Base-by-base conservation (phyloP, 192 early-diverging fungal genomes). In the Spinellus fusiger region DNA sequence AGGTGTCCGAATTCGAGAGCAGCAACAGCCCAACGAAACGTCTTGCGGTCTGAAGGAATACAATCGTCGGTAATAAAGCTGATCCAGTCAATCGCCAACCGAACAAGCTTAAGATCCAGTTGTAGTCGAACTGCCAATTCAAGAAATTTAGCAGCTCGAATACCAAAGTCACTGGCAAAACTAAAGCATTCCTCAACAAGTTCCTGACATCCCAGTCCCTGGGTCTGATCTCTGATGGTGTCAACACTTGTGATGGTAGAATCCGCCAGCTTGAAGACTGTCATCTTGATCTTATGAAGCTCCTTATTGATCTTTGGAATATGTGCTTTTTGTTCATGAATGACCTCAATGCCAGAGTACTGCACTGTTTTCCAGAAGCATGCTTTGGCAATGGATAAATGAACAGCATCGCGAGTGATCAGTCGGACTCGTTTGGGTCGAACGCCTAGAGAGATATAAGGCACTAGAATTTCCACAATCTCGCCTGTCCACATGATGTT, bases 11-110 rank as follows among this genome's bases (percentile, higher is more conserved):
- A 89, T 68, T 93, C 89, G 1, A 95, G 76, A 3, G 91, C 93
- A 46, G 82, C 70, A 29, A 95, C 86, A 3, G 87, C 86, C 93
- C 91, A 91, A 37, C 88, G 77, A 77, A 89, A 90, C 4, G 89
- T 91, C 29, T 85, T 83, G 20, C 89, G 77, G 56, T 93, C 89
- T 25, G 84, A 84, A 7, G 87, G 88, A 54, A 81, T 76, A 65
- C 91, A 91, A 63, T 94, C 89, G 59, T 88, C 84, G 32, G 83
- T 85, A 49, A 92, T 89, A 64, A 94, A 94, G 49, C 86, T 84
- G 49, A 89, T 84, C 93, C 93, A 94, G 46, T 90, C 86, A n/a
- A 91, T 89, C 10, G 88, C 79, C 55, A 94, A 79, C 5, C 79
- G 78, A 23, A 89, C 67, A 32, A 94, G 69, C 25, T 84, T 84